Conservation (phyloP, 805 yeast species). For the Hanseniaspora lindneri region DNA sequence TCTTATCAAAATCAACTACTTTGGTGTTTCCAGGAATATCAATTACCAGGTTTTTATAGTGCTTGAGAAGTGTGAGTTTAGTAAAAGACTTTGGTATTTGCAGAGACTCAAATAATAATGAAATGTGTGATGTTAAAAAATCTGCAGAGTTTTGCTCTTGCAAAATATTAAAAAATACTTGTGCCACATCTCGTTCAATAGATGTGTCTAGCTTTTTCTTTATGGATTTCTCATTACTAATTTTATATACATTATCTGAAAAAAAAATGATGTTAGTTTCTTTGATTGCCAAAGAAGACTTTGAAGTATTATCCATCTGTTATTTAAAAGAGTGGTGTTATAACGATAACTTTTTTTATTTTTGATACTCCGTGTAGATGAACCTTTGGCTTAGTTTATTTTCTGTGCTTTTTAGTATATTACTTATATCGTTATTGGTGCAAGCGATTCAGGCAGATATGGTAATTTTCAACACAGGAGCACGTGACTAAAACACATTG, state of each 20-base stretch:
- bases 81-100: neutral
- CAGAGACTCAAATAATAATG: neutral
- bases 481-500: too few relatives aligned
- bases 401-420: too few relatives aligned
- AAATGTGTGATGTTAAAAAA: conserved; percentile 1
- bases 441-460: too few relatives aligned
- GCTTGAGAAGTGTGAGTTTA: conserved; percentile 1
- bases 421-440: too few relatives aligned
- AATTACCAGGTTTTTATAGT: neutral
- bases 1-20: conserved; percentile 39
- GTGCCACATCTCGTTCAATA: conserved; percentile 11
- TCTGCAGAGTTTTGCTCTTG: conserved; percentile 2
- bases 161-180: conserved; percentile 3
- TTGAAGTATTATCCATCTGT: neutral
- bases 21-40: conserved; percentile 22
- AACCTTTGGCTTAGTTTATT: too few relatives aligned
- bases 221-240: neutral
- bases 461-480: too few relatives aligned
- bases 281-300: neutral
- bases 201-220: neutral
- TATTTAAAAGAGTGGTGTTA: neutral
- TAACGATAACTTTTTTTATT: too few relatives aligned
- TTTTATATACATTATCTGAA: conserved; percentile 7
- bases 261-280: conserved; percentile 8
- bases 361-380: too few relatives aligned